A percentile compares a stretch with the other conserved stretches of the same genome.
phyloP scores from a whole-genome alignment of 139 green algal species.

The Nannochloris sp. region DNA sequence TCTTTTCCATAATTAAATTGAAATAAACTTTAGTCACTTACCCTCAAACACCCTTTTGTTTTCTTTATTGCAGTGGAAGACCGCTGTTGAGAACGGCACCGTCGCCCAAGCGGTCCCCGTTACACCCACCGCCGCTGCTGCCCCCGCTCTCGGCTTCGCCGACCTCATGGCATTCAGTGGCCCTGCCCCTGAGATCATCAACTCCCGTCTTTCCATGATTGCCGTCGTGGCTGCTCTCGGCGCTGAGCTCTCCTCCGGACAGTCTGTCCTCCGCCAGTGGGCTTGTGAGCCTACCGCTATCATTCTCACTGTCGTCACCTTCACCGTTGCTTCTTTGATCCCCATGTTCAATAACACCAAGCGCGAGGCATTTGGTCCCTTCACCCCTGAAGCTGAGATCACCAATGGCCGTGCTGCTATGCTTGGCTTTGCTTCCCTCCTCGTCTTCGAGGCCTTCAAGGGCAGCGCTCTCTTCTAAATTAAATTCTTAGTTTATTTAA shows the following conservation, averaged over 20 bases:
- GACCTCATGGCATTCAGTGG: conserved; percentile 46
- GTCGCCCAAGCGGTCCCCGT: neutral
- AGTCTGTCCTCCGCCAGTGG: conserved; percentile 38
- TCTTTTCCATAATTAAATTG: neutral
- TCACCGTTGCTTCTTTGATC: conserved; percentile 10
- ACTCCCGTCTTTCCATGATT: conserved; percentile 50
- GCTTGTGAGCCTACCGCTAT: conserved; percentile 17
- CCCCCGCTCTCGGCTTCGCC: conserved; percentile 2
- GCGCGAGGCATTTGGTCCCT: conserved; percentile 17
- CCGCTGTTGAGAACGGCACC: conserved; percentile 6
- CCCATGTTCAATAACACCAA: conserved; percentile 17
- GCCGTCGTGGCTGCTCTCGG: conserved; percentile 34
- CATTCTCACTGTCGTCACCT: conserved; percentile 9
- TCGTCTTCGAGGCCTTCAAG: conserved; percentile 20
- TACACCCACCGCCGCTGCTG: neutral
- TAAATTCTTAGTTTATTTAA: too few species aligned
- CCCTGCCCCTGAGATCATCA: conserved; percentile 48
- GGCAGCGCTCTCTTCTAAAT: conserved; percentile 29
- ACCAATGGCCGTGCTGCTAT: conserved; percentile 45
- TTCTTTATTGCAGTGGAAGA: conserved; percentile 14
- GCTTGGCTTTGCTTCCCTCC: conserved; percentile 38
- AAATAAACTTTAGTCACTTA: neutral
- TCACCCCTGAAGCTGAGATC: conserved; percentile 26
- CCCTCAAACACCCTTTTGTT: neutral
- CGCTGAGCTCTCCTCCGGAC: conserved; percentile 27